Evolutionary conservation across 2,329 filamentous ascomycete species (phyloP), one percentile per base, ranked within the genome.

Genomic region (Fusarium newnesense): DNA sequence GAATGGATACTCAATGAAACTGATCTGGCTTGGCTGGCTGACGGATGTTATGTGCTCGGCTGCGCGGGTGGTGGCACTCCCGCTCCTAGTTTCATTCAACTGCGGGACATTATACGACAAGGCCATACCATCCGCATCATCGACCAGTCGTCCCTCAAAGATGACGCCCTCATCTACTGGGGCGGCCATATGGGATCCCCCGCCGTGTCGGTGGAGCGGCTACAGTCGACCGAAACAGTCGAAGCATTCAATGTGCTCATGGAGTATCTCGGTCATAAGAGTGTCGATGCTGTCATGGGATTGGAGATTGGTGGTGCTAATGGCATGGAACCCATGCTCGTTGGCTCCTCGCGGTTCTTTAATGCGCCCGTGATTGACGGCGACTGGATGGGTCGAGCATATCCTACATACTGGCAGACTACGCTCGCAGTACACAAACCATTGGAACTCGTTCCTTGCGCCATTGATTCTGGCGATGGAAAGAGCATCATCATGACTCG

Each of bases 281-380:
- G 2, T 5, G 39, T 74, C 9, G 58, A 67, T 0, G 70, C 70
- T 0, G 58, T 74, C 12, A 72, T 74, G 60, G 65, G 70, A 3
- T 7, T 75, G 2, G 72, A 75, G 1, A 72, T 75, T 4, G 72
- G 72, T 16, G 72, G 72, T 9, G 62, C 68, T 1, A 75, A 74
- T 4, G 70, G 72, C 1, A 54, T 75, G 59, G 53, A 69, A 0
- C 58, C 68, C 0, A 46, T 72, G 11, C 62, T 61, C 7, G 53
- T 58, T 0, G 70, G 64, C 7, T 63, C 60, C 12, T 40, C 36
- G 0, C 43, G 47, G 1, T 50, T 54, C 28, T 63, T 63, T n/a
- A 9, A 63, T 4, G 57, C 59, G 0, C 70, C 72, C 0, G 59
- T 72, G 0, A 44, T 74, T 12, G 72, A 75, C 8, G 72, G 49